Percentiles rank a stretch among this genome's conserved stretches.
These are phyloP conservation scores for Coniochaeta pulveracea DNA, from an alignment of 2,329 filamentous ascomycete species.

Conservation along the genomic window DNA sequence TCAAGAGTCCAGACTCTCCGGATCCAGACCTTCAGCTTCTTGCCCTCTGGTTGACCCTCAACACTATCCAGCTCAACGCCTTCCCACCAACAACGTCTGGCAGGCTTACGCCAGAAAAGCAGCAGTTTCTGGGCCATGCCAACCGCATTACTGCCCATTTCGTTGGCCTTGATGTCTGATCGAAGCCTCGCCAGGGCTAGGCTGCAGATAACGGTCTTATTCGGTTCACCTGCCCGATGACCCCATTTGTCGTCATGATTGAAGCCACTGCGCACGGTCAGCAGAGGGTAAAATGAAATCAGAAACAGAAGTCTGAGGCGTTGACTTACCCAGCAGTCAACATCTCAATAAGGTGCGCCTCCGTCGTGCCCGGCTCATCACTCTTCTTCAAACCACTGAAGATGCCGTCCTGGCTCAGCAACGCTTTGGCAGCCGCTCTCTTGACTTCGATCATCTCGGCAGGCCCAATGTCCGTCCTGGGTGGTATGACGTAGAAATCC, in stretches of 20 bases:
- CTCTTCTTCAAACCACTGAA: conserved; percentile 93
- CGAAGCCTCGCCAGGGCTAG: conserved; percentile 85
- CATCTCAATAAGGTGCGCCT: conserved; percentile 99
- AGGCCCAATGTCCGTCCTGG: conserved; percentile 70
- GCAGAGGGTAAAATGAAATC: background rate
- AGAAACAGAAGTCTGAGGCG: background rate
- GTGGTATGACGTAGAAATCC: conserved; percentile 95
- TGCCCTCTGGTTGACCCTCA: conserved; percentile 55
- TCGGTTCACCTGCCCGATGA: conserved; percentile 91
- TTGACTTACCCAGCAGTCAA: conserved; percentile 87
- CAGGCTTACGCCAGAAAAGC: conserved; percentile 96
- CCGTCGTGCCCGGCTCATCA: conserved; percentile 90
- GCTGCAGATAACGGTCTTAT: conserved; percentile 97
- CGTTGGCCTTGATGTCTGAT: conserved; percentile 78
- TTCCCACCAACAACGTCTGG: conserved; percentile 97
- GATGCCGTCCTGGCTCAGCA: conserved; percentile 84
- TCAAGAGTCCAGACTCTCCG: conserved; percentile 95
- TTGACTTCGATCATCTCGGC: conserved; percentile 94
- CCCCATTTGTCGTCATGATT: conserved; percentile 94
- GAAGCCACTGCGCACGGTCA: conserved; percentile 61
- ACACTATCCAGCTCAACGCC: conserved; percentile 85
- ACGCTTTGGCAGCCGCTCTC: conserved; percentile 74
- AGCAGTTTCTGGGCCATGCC: conserved; percentile 98
- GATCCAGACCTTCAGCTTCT: conserved; percentile 93
- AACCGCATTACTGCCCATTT: conserved; percentile 65